A percentile compares a stretch with the other conserved stretches of the same genome.
Conservation (phyloP, 2,329 filamentous ascomycete species). For the Talaromyces sp. region DNA sequence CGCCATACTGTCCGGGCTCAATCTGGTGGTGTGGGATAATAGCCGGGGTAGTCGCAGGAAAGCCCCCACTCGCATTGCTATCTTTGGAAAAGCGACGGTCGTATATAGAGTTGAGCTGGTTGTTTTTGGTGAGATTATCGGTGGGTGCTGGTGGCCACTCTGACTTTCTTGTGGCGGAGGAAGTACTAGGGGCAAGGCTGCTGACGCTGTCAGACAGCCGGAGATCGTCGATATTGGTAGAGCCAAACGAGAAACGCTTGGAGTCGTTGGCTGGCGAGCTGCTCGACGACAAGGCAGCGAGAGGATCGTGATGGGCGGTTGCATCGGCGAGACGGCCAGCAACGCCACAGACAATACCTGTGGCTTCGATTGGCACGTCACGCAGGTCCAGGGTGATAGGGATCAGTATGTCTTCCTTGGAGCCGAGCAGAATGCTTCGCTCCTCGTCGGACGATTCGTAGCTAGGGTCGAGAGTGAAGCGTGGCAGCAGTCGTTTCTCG, state of each 20-base stretch:
- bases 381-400: conserved; percentile 86
- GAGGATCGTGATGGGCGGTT: conserved; percentile 44
- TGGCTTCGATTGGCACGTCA: conserved; percentile 76
- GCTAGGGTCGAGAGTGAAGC: conserved; percentile 61
- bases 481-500: conserved; percentile 49
- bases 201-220: conserved; percentile 13
- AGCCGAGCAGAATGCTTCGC: conserved; percentile 69
- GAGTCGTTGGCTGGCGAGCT: conserved; percentile 13
- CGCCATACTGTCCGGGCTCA: conserved; percentile 25
- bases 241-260: conserved; percentile 14
- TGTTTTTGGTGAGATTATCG: background rate
- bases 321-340: conserved; percentile 75
- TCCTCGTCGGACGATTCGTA: conserved; percentile 26
- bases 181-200: conserved; percentile 10
- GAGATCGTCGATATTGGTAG: conserved; percentile 14
- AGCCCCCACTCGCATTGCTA: background rate
- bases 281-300: conserved; percentile 19
- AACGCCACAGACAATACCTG: conserved; percentile 91
- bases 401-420: conserved; percentile 63
- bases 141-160: conserved; percentile 4
- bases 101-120: background rate
- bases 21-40: conserved; percentile 22
- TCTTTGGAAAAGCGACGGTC: conserved; percentile 2
- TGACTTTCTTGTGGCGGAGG: conserved; percentile 3
- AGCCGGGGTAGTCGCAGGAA: conserved; percentile 2